Base-by-base conservation (phyloP, 768 basidiomycete genomes). In the Serendipita indica region DNA sequence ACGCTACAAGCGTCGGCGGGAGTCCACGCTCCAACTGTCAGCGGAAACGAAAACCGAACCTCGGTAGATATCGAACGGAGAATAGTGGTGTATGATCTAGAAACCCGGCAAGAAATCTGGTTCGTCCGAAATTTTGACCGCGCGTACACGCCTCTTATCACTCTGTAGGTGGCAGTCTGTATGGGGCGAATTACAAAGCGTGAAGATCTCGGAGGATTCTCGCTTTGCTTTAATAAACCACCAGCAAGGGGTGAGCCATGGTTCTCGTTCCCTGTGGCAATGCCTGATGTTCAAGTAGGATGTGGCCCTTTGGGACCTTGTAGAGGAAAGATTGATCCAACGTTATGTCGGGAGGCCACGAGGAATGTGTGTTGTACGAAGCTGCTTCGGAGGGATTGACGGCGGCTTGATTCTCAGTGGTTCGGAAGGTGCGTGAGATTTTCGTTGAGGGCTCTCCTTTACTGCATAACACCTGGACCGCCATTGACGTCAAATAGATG, bases 361-460 rank as follows among this genome's bases (percentile, higher is more conserved):
- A 69, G 80, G 81, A 1, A 76, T 79, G 28, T 87, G 90, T 69
- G 82, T 96, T 62, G 87, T 98, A 61, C 81, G 89, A 60, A 89
- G 88, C 69, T 93, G 89, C 67, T 97, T 98, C 70, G 96, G 93
- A 28, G 93, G 94, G 28, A 73, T 83, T 57, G 82, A 87, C 65
- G 85, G 83, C 57, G 89, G 86, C 67, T 92, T 93, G 67, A 79
- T 99, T 57, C 79, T 90, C 61, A 91, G 88, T 66, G 96, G 94
- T 20, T 94, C 91, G 66, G 94, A 97, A 82, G 94, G 94, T 89
- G 63, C 57, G 79, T 70, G 12, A 64, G 34, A 20, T 45, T 43
- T 59, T 25, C 45, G n/a, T n/a, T n/a, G n/a, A n/a, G n/a, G n/a
- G n/a, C n/a, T n/a, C n/a, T n/a, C 41, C 18, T 18, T 6, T 25